Base-by-base conservation (phyloP, 352 stramenopile genomes). In the Globisporangium splendens region DNA sequence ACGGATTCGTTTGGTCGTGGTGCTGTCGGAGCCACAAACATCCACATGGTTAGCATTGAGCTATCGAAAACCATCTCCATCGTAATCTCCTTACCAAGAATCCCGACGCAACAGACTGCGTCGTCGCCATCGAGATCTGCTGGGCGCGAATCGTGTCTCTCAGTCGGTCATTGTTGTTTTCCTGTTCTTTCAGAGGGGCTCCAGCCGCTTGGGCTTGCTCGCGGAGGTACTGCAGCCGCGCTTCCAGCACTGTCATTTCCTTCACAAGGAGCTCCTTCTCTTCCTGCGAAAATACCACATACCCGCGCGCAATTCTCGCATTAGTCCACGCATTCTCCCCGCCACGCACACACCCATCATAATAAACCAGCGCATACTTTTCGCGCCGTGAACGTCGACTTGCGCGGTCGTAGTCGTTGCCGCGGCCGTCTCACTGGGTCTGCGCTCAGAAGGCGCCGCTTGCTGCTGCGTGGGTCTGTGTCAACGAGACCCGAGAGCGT, bases 221-320 rank as follows among this genome's bases (percentile, higher is more conserved):
- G 50, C 62, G 60, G 33, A 80, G 58, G 38, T 69, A 69, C 8
- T 41, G 42, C 35, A 80, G 54, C 24, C 70, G 71, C 11, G 49
- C 53, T 57, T 80, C 50, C 35, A 80, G 61, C 38, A 62, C 49
- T 51, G 65, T 62, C 8, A 76, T 61, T 15, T 73, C 60, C 2
- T 67, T 58, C 65, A 67, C 52, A 31, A 80, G 53, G 28, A 67
- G 62, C 22, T 59, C 52, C 42, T 72, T 75, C 49, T 80, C 68
- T 61, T 77, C 68, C 71, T 79, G 46, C n/a, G 8, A 52, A 28
- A 1, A 52, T 10, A 35, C 7, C 18, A 39, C 22, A 17, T 5
- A 21, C n/a, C 20, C 21, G 39, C 11, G n/a, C 8, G 20, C 22
- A 52, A n/a, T n/a, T n/a, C n/a, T n/a, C n/a, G n/a, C n/a, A n/a